Evolutionary conservation across 1,139 yeast genomes (phyloP).

Genomic region (Yamadazyma taylorii): DNA sequence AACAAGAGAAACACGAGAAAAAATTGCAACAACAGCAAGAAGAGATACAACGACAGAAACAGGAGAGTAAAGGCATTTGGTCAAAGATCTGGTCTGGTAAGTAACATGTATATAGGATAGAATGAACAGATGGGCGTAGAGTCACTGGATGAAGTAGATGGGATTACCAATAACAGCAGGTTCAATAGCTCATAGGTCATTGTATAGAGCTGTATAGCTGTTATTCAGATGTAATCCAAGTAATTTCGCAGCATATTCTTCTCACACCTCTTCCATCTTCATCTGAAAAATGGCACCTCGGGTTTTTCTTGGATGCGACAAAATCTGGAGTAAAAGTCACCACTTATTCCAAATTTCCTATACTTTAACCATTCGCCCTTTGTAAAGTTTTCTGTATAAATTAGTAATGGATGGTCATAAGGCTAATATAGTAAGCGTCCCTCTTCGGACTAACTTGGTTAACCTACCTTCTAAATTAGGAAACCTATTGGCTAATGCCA

Average conservation of each 20-base stretch:
- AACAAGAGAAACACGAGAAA: slow-evolving; percentile 36
- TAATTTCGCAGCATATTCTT: too few relatives aligned
- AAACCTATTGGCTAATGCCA: slow-evolving; percentile 50
- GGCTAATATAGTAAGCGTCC: slow-evolving; percentile 29
- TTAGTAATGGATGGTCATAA: slow-evolving; percentile 39
- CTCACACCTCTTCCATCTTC: slow-evolving; percentile 44
- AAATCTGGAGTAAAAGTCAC: too few relatives aligned
- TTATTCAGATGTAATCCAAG: too few relatives aligned
- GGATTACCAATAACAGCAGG: too few relatives aligned
- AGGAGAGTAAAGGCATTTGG: slow-evolving; percentile 30
- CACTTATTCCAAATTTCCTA: too few relatives aligned
- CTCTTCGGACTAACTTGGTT: slow-evolving; percentile 54
- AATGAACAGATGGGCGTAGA: too few relatives aligned
- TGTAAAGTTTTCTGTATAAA: not conserved
- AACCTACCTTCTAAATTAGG: slow-evolving; percentile 57
- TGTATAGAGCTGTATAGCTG: too few relatives aligned
- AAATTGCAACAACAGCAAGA: slow-evolving; percentile 24
- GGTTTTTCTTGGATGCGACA: too few relatives aligned
- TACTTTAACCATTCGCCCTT: too few relatives aligned
- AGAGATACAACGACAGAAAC: slow-evolving; percentile 23
- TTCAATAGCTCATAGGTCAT: too few relatives aligned
- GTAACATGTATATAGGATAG: slow-evolving; percentile 8
- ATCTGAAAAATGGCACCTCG: too few relatives aligned
- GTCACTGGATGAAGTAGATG: too few relatives aligned
- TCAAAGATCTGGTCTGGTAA: slow-evolving; percentile 15